A percentile compares a stretch with the other conserved stretches of the same genome.
Evolutionary conservation across 1,139 yeast genomes (phyloP).

Genomic region (Debaryomycetaceae sp.): DNA sequence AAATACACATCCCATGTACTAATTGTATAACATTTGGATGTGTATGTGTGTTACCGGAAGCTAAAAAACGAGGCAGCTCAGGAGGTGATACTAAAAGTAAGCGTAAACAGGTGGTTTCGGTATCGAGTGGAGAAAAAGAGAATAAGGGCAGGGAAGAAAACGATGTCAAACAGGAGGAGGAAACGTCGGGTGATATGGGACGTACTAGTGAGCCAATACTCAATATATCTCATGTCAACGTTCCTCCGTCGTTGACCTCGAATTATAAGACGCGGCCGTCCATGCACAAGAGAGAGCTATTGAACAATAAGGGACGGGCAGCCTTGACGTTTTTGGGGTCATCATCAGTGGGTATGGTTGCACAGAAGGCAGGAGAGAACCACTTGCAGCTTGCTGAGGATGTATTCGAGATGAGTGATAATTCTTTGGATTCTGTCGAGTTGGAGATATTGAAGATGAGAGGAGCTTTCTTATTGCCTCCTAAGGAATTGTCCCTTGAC

Average conservation of each 20-base stretch:
- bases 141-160: conserved; percentile 1
- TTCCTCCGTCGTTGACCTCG: conserved; percentile 45
- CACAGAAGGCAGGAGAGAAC: conserved; percentile 44
- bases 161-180: conserved; percentile 4
- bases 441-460: conserved; percentile 62
- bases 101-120: conserved; percentile 8
- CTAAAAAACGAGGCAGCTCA: conserved; percentile 42
- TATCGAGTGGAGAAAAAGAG: not conserved
- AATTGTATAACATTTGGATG: conserved; percentile 76
- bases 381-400: conserved; percentile 43
- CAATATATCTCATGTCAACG: conserved; percentile 42
- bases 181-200: conserved; percentile 1
- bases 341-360: conserved; percentile 39
- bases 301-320: conserved; percentile 26
- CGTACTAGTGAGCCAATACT: conserved; percentile 36
- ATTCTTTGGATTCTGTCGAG: conserved; percentile 59
- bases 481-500: conserved; percentile 57
- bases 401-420: conserved; percentile 34
- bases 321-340: conserved; percentile 43
- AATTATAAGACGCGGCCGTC: conserved; percentile 39
- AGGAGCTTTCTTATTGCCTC: conserved; percentile 73
- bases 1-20: conserved; percentile 71
- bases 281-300: conserved; percentile 35
- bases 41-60: conserved; percentile 66
- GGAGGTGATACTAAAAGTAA: conserved; percentile 23